Evolutionary conservation across 2,329 filamentous ascomycete genomes (phyloP).

Genomic region (Fusarium subglutinans): DNA sequence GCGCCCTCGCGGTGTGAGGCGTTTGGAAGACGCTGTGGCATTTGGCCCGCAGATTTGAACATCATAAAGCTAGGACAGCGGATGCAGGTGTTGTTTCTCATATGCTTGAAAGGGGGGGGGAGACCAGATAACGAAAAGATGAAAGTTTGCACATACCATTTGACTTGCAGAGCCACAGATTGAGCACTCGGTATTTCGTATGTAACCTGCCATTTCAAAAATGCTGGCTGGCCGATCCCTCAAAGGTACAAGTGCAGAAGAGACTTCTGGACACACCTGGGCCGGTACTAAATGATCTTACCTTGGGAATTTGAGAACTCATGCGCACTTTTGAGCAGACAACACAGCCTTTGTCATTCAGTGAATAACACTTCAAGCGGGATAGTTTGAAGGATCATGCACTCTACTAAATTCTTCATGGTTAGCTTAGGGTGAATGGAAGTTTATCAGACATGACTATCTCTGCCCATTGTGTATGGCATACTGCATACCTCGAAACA

Average conservation of each 20-base stretch:
- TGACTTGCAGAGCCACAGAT: background rate
- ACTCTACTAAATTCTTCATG: background rate
- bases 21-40: background rate
- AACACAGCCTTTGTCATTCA: constrained; percentile 17
- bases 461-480: background rate
- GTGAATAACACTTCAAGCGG: constrained; percentile 2
- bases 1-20: background rate
- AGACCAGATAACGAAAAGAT: background rate
- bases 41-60: background rate
- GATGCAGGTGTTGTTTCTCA: background rate
- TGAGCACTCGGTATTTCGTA: background rate
- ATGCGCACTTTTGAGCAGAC: constrained; percentile 39
- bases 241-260: background rate
- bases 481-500: background rate
- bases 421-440: background rate
- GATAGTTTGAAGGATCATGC: constrained; percentile 7
- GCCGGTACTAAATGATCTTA: constrained; percentile 20
- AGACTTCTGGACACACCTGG: background rate
- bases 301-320: constrained; percentile 48
- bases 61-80: background rate
- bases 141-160: constrained; percentile 25
- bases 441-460: background rate
- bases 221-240: background rate
- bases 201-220: background rate
- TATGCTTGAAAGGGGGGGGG: background rate